Base-by-base conservation (phyloP, 2,329 filamentous ascomycete genomes). In the Blumeria hordei region DNA sequence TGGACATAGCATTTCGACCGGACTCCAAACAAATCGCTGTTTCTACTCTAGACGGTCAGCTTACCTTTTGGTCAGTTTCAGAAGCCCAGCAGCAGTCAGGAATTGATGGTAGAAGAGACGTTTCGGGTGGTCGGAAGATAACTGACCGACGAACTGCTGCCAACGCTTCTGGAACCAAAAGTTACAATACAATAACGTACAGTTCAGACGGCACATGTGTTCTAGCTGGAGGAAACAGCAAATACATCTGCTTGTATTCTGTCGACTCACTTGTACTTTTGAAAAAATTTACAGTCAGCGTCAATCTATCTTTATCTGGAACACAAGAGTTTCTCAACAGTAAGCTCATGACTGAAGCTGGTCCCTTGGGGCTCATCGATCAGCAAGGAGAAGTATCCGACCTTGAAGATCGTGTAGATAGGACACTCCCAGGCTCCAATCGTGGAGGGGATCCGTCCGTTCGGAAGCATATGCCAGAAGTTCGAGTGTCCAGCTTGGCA, bases 181-280 rank as follows among this genome's bases (percentile, higher is more conserved):
- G 80, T 60, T 98, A 94, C 70, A 82, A 77, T 63, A 84, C 83
- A 6, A 85, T 98, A 60, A 79, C 78, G 55, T 98, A 96, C 70
- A 94, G 88, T 66, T 83, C 86, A 1, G 92, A 98, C 65, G 92
- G 92, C 11, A 85, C 80, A 58, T 95, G 92, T 62, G 73, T 98
- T 10, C 72, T 98, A 43, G 92, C 90, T 0, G 88, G 80, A 51
- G 92, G 92, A 35, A 94, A 92, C 72, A 95, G 88, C 80, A 98
- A 98, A 70, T 95, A 94, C 67, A 95, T 98, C 54, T 96, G 92
- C 66, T 69, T 98, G 56, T 98, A 98, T 69, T 90, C 93, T n/a
- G 86, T 94, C 35, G 80, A 81, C 56, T 94, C 90, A 0, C 88
- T 92, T 67, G 87, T 92, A 0, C 71, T 98, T 10, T 72, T 96